Percentiles rank a stretch among this genome's conserved stretches.
phyloP scores from a whole-genome alignment of 2,329 filamentous ascomycete species.

The Fusarium avenaceum region DNA sequence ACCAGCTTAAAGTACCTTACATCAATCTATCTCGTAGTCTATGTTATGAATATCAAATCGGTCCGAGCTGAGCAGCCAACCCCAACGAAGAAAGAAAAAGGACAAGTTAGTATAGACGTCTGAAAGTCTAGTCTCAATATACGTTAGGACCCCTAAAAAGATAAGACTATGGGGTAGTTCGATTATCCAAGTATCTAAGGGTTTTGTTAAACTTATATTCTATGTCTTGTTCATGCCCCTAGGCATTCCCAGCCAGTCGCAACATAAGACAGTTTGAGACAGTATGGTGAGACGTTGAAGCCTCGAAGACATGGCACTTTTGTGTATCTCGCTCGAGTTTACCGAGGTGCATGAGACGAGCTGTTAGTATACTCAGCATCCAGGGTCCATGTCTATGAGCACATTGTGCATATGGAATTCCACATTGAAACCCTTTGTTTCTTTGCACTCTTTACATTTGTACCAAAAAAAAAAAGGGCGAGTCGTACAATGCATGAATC shows the following conservation, averaged over 20 bases:
- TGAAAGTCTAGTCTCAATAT: not conserved
- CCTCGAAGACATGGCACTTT: not conserved
- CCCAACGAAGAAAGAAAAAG: not conserved
- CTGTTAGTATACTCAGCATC: slow-evolving; percentile 10
- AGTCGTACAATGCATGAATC: slow-evolving; percentile 50
- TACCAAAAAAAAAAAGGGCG: slow-evolving; percentile 8
- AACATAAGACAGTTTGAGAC: slow-evolving; percentile 14
- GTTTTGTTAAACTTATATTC: not conserved
- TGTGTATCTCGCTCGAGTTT: slow-evolving; percentile 20
- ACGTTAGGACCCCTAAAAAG: not conserved
- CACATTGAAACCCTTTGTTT: not conserved
- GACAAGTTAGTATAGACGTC: not conserved
- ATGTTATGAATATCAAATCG: not conserved
- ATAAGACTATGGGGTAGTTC: not conserved
- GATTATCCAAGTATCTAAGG: not conserved
- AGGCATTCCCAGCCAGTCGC: not conserved
- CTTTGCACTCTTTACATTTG: slow-evolving; percentile 1
- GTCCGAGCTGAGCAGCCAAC: slow-evolving; percentile 1
- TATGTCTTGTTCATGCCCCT: not conserved
- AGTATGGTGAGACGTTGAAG: slow-evolving; percentile 9
- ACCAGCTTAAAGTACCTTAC: not conserved
- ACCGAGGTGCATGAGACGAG: slow-evolving; percentile 9
- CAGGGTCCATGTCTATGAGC: slow-evolving; percentile 17
- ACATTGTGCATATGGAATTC: slow-evolving; percentile 24
- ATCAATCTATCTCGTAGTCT: not conserved